Conservation (phyloP, 805 yeast genomes). For the Ogataea polymorpha region DNA sequence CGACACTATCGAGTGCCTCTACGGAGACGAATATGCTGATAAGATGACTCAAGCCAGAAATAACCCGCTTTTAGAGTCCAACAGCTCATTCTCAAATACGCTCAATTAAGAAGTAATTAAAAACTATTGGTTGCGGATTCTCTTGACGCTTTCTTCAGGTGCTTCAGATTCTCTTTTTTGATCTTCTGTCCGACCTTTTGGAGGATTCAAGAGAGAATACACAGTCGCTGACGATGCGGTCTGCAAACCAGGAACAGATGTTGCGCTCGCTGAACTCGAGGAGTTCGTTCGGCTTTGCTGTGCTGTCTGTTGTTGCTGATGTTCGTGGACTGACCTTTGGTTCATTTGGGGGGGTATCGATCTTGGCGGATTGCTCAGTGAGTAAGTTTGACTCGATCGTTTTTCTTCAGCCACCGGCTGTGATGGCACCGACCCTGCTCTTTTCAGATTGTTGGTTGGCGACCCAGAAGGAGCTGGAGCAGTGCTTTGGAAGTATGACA, state of each 20-base stretch:
- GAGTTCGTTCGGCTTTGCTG: constrained; percentile 17
- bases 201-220: constrained; percentile 23
- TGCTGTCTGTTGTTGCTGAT: not conserved
- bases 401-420: constrained; percentile 20
- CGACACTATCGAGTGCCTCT: constrained; percentile 70
- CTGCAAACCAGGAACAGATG: not conserved
- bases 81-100: not conserved
- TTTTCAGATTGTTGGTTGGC: constrained; percentile 2
- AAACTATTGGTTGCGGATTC: constrained; percentile 3
- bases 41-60: constrained; percentile 38
- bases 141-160: constrained; percentile 6
- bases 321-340: constrained; percentile 9
- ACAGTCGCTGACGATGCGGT: constrained; percentile 17
- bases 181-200: constrained; percentile 7
- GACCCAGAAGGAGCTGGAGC: constrained; percentile 3
- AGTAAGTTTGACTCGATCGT: constrained; percentile 18
- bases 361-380: constrained; percentile 29
- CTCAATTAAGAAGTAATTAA: not conserved
- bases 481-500: constrained; percentile 2
- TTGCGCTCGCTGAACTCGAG: constrained; percentile 11
- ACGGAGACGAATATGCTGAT: constrained; percentile 48
- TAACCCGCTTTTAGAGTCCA: constrained; percentile 4
- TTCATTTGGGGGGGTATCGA: constrained; percentile 22
- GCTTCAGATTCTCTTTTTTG: constrained; percentile 5
- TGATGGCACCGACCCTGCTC: constrained; percentile 15